Conservation (phyloP, 495 filamentous ascomycete genomes). For the Bathelium albidoporum region DNA sequence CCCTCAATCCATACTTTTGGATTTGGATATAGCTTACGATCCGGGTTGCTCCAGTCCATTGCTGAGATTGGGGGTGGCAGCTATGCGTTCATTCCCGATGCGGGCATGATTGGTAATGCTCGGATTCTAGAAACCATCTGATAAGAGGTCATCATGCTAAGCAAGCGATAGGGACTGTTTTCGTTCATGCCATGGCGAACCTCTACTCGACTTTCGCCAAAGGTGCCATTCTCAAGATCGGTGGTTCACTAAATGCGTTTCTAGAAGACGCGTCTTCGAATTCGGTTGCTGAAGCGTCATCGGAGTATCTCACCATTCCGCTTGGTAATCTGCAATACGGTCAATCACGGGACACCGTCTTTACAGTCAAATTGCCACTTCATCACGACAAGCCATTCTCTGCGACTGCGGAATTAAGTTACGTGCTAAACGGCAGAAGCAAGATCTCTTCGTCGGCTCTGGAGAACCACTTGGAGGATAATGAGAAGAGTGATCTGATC, state of each 20-base stretch:
- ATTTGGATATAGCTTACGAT: constrained; percentile 8
- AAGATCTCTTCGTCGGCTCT: background rate
- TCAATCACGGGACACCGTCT: constrained; percentile 7
- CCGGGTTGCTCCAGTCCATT: constrained; percentile 9
- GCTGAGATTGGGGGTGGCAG: constrained; percentile 5
- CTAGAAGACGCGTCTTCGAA: background rate
- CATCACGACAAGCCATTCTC: background rate
- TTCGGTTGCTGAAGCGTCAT: background rate
- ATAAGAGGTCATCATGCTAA: background rate
- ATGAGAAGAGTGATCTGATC: background rate
- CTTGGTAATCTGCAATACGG: constrained; percentile 9
- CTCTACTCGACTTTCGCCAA: constrained; percentile 5
- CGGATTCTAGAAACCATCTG: background rate
- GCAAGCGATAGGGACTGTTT: constrained; percentile 4
- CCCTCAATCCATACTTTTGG: constrained; percentile 9
- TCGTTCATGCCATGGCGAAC: constrained; percentile 11
- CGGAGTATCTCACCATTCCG: background rate
- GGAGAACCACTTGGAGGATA: background rate
- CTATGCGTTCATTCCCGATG: constrained; percentile 11
- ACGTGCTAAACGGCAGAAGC: background rate
- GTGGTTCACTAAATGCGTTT: background rate
- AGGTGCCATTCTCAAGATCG: background rate
- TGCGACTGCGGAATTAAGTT: background rate
- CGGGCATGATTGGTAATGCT: constrained; percentile 9
- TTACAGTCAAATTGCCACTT: background rate